Evolutionary conservation across 345 rosid genomes (phyloP).

Genomic region (Citrus reticulata): DNA sequence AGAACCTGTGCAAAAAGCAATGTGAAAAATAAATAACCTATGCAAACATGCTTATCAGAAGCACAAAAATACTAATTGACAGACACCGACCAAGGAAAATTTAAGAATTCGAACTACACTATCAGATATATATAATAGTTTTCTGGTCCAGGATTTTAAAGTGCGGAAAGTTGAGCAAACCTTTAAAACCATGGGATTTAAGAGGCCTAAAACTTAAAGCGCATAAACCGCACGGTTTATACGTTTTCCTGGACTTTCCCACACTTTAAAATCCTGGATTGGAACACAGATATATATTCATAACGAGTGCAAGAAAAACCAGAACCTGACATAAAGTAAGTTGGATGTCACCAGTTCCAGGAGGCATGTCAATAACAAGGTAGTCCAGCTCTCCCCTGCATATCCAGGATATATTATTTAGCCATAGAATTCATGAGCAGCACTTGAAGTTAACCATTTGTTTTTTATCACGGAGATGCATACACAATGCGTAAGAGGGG

Average conservation of each 20-base stretch:
- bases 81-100: neutral
- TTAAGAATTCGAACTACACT: neutral
- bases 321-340: conserved; percentile 93
- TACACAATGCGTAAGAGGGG: too few species aligned
- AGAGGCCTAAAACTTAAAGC: too few species aligned
- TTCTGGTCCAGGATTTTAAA: too few species aligned
- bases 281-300: too few species aligned
- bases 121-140: neutral
- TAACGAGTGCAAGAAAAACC: neutral
- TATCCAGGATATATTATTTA: neutral
- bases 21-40: neutral
- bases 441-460: neutral
- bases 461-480: neutral
- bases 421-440: neutral
- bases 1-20: neutral
- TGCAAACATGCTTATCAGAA: neutral
- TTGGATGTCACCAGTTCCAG: conserved; percentile 98
- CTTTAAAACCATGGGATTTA: too few species aligned
- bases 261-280: too few species aligned
- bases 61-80: neutral
- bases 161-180: too few species aligned
- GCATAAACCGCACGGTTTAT: too few species aligned
- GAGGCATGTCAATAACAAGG: conserved; percentile 98
- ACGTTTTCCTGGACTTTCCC: too few species aligned
- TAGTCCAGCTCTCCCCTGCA: conserved; percentile 97